phyloP scores from a whole-genome alignment of 2,329 filamentous ascomycete species.

The Aureobasidium sp. region DNA sequence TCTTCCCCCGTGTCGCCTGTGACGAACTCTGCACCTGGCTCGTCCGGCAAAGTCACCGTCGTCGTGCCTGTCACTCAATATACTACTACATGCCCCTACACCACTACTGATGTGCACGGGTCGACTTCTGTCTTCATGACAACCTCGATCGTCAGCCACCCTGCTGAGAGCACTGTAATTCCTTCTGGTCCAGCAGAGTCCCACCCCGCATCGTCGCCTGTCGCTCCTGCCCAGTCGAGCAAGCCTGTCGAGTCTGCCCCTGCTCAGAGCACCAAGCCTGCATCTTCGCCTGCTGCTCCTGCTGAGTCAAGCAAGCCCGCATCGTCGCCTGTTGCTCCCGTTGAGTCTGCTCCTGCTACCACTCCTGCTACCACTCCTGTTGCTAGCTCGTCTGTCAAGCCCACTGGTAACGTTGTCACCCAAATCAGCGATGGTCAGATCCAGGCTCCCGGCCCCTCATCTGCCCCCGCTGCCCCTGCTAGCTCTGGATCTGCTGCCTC shows the following conservation, averaged over 20 bases:
- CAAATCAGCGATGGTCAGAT: conserved; percentile 16
- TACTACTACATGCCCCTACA: conserved; percentile 22
- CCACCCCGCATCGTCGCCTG: not conserved
- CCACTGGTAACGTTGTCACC: conserved; percentile 2
- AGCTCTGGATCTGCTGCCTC: not conserved
- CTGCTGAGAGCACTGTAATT: not conserved
- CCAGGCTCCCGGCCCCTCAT: conserved; percentile 6
- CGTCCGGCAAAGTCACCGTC: conserved; percentile 7
- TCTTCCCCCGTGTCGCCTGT: not conserved
- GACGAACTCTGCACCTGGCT: not conserved
- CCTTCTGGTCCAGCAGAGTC: not conserved
- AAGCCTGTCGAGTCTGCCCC: not conserved
- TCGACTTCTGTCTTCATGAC: conserved; percentile 38
- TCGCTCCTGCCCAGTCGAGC: not conserved
- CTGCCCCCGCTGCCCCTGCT: not conserved
- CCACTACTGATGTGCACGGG: not conserved
- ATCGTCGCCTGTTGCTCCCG: not conserved
- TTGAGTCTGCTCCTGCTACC: not conserved
- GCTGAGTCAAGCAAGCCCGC: not conserved
- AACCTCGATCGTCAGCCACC: conserved; percentile 29
- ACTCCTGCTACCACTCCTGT: not conserved
- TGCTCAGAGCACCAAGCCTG: not conserved
- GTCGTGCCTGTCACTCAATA: conserved; percentile 13
- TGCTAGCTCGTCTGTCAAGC: conserved; percentile 2
- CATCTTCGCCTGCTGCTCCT: not conserved